Percentiles rank a stretch among this genome's conserved stretches.
phyloP scores from a whole-genome alignment of 352 stramenopile species.

The Globisporangium nunn region DNA sequence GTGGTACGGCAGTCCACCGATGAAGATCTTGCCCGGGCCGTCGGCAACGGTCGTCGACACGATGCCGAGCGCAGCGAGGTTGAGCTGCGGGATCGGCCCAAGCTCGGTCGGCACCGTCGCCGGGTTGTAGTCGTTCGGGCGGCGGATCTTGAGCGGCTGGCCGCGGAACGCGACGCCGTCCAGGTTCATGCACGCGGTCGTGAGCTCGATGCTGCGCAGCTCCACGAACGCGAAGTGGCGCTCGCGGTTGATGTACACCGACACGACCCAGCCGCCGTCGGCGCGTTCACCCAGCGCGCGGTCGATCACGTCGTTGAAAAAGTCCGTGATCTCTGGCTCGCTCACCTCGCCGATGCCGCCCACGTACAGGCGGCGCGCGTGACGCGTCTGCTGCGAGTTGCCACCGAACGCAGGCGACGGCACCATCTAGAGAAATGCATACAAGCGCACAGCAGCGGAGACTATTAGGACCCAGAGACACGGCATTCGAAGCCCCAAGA shows the following conservation, averaged over 20 bases:
- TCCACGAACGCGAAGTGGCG: conserved; percentile 97
- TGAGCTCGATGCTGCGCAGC: conserved; percentile 95
- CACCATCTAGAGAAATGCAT: background rate
- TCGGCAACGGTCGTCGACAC: conserved; percentile 93
- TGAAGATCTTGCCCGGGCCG: conserved; percentile 98
- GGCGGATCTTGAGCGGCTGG: conserved; percentile 93
- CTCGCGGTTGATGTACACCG: conserved; percentile 95
- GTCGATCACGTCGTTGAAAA: conserved; percentile 91
- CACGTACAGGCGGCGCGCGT: conserved; percentile 96
- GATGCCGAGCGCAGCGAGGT: conserved; percentile 90
- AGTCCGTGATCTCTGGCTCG: conserved; percentile 82
- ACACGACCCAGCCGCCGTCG: conserved; percentile 72
- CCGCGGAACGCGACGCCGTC: conserved; percentile 93
- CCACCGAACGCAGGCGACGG: conserved; percentile 10
- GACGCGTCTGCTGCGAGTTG: conserved; percentile 90
- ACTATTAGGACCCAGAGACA: background rate
- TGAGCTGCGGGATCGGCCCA: conserved; percentile 83
- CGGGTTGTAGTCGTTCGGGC: conserved; percentile 97
- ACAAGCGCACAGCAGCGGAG: background rate
- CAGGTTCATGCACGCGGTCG: conserved; percentile 93
- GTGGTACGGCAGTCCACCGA: conserved; percentile 96
- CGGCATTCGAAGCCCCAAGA: no score
- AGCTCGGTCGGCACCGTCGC: conserved; percentile 78
- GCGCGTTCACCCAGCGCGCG: conserved; percentile 69
- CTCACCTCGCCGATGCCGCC: conserved; percentile 86